Evolutionary conservation across 225 moss, liverwort and hornwort species (phyloP).

Genomic region (Rhytidiadelphus loreus): DNA sequence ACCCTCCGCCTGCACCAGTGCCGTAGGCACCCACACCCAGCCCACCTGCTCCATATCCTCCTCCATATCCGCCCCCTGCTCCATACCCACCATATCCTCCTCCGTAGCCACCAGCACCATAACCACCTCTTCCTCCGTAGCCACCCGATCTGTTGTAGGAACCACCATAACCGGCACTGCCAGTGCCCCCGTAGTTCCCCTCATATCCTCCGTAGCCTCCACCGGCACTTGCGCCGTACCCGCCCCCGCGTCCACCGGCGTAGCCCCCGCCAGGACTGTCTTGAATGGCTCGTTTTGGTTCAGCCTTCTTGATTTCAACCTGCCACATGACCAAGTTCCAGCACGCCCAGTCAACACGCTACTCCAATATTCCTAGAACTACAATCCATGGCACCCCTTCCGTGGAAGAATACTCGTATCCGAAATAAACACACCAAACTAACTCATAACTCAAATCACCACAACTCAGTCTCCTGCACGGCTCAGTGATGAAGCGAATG

Average conservation of each 20-base stretch:
- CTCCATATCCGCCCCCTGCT: conserved; percentile 34
- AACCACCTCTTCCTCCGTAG: conserved; percentile 57
- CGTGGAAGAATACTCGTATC: not conserved
- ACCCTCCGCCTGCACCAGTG: conserved; percentile 64
- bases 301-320: conserved; percentile 96
- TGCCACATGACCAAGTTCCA: not conserved
- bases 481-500: not conserved
- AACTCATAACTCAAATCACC: not conserved
- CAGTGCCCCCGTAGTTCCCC: conserved; percentile 30
- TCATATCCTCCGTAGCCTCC: conserved; percentile 86
- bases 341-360: not conserved
- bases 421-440: not conserved
- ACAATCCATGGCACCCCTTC: not conserved
- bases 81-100: conserved; percentile 50
- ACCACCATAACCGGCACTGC: conserved; percentile 43
- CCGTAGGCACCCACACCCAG: conserved; percentile 73
- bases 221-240: conserved; percentile 30
- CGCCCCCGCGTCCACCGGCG: conserved; percentile 54
- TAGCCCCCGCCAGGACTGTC: conserved; percentile 63
- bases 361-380: not conserved
- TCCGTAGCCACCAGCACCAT: conserved; percentile 72
- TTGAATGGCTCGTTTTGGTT: conserved; percentile 81
- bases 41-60: conserved; percentile 54
- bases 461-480: not conserved
- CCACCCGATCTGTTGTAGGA: conserved; percentile 25